phyloP scores from a whole-genome alignment of 192 early-diverging fungal species.

The Coemansia furcata region DNA sequence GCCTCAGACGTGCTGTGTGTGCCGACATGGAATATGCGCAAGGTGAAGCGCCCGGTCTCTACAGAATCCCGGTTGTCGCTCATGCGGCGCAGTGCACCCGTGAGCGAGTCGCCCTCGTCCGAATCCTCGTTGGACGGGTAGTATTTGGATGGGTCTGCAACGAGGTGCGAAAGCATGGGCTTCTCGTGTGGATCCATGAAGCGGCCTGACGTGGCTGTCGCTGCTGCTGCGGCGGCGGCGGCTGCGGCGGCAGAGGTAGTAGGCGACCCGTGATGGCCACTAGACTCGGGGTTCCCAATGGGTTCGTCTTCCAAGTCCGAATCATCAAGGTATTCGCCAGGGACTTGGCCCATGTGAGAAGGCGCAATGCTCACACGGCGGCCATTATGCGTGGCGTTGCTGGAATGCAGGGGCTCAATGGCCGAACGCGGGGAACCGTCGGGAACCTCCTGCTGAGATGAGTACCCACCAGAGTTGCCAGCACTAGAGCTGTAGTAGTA shows the following conservation, averaged over 20 bases:
- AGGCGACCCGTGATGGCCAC: background rate
- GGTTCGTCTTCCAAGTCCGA: constrained; percentile 14
- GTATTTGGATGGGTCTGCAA: constrained; percentile 18
- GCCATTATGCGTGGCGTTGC: constrained; percentile 4
- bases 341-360: constrained; percentile 29
- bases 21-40: constrained; percentile 24
- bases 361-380: constrained; percentile 43
- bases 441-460: constrained; percentile 5
- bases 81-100: constrained; percentile 21
- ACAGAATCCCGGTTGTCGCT: constrained; percentile 28
- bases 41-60: constrained; percentile 9
- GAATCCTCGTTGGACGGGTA: constrained; percentile 44
- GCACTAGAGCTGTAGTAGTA: constrained; percentile 43
- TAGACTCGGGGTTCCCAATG: background rate
- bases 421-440: background rate
- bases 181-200: constrained; percentile 18
- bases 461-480: constrained; percentile 16
- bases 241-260: background rate
- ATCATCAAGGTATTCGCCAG: constrained; percentile 29
- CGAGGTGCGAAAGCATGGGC: constrained; percentile 17
- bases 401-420: background rate
- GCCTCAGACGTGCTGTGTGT: constrained; percentile 23
- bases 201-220: background rate
- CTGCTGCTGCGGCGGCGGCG: background rate
- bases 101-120: constrained; percentile 50